Evolutionary conservation across 2,329 filamentous ascomycete species (phyloP).

Genomic region (Pyrenophora graminea): DNA sequence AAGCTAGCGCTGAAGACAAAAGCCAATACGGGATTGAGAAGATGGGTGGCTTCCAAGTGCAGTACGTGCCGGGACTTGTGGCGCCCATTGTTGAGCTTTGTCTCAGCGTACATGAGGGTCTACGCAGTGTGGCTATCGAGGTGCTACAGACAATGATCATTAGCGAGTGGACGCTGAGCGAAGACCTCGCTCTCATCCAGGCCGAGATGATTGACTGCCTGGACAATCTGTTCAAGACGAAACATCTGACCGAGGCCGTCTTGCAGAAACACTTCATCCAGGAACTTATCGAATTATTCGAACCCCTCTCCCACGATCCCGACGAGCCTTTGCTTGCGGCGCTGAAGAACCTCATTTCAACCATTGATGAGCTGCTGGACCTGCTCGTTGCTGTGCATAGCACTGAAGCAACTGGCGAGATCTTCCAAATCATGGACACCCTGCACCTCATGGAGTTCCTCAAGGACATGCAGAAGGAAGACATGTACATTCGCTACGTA

Average conservation of each 20-base stretch:
- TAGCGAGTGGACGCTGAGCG: slow-evolving; percentile 94
- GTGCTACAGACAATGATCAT: slow-evolving; percentile 98
- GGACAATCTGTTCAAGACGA: slow-evolving; percentile 86
- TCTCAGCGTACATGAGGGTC: slow-evolving; percentile 89
- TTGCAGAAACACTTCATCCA: slow-evolving; percentile 90
- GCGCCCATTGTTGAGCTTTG: slow-evolving; percentile 92
- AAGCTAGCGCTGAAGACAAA: slow-evolving; percentile 79
- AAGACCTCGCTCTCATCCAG: slow-evolving; percentile 88
- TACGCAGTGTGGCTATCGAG: slow-evolving; percentile 87
- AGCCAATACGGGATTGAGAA: slow-evolving; percentile 76
- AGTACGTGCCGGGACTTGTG: slow-evolving; percentile 92
- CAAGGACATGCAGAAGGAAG: slow-evolving; percentile 94
- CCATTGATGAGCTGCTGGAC: slow-evolving; percentile 87
- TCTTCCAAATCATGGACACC: slow-evolving; percentile 83
- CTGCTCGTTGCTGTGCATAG: slow-evolving; percentile 88
- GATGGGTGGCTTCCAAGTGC: slow-evolving; percentile 96
- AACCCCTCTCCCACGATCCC: slow-evolving; percentile 65
- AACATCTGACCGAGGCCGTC: slow-evolving; percentile 83
- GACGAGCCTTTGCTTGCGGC: slow-evolving; percentile 77
- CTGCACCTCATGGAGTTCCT: slow-evolving; percentile 94
- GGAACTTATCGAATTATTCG: slow-evolving; percentile 82
- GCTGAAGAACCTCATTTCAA: slow-evolving; percentile 77
- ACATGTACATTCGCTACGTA: slow-evolving; percentile 94
- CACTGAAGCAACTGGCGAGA: slow-evolving; percentile 72
- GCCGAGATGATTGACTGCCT: slow-evolving; percentile 96